These are phyloP conservation scores for Tagetes erecta DNA, from an alignment of 129 eudicot genomes.

Conservation along the genomic window DNA sequence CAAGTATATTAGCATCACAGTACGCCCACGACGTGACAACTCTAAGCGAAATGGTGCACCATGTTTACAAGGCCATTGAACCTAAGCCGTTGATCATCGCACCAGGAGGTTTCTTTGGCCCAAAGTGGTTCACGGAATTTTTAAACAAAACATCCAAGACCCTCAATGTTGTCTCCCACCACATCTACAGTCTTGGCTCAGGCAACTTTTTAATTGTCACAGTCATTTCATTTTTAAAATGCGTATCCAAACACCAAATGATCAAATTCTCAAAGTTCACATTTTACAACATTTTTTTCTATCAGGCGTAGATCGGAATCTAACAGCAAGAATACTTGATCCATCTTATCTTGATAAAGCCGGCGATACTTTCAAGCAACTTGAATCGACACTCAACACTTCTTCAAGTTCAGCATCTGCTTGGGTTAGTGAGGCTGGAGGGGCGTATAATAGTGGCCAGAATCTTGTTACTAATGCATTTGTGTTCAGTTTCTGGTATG, in stretches of 20 bases:
- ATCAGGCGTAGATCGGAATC: constrained; percentile 72
- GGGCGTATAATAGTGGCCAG: constrained; percentile 83
- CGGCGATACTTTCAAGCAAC: constrained; percentile 53
- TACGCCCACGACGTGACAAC: constrained; percentile 51
- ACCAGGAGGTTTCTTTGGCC: constrained; percentile 78
- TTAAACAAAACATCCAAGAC: constrained; percentile 44
- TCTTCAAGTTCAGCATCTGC: constrained; percentile 53
- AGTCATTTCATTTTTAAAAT: not conserved
- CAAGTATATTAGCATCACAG: constrained; percentile 55
- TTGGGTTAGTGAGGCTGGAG: constrained; percentile 97
- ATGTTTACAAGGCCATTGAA: constrained; percentile 47
- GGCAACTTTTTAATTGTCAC: constrained; percentile 37
- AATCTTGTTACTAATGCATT: constrained; percentile 66
- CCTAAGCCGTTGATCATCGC: constrained; percentile 61
- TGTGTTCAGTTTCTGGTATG: constrained; percentile 81
- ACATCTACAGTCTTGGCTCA: constrained; percentile 83
- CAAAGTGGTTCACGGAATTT: constrained; percentile 54
- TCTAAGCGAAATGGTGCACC: constrained; percentile 44
- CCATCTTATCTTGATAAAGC: constrained; percentile 67
- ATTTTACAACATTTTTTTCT: not conserved
- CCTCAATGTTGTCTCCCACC: constrained; percentile 63
- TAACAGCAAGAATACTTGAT: constrained; percentile 66
- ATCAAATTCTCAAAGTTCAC: constrained; percentile 5
- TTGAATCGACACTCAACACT: constrained; percentile 46
- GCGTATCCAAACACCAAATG: not conserved